A percentile compares a stretch with the other conserved stretches of the same genome.
Evolutionary conservation across 345 rosid species (phyloP).

Genomic region (Acer saccharum): DNA sequence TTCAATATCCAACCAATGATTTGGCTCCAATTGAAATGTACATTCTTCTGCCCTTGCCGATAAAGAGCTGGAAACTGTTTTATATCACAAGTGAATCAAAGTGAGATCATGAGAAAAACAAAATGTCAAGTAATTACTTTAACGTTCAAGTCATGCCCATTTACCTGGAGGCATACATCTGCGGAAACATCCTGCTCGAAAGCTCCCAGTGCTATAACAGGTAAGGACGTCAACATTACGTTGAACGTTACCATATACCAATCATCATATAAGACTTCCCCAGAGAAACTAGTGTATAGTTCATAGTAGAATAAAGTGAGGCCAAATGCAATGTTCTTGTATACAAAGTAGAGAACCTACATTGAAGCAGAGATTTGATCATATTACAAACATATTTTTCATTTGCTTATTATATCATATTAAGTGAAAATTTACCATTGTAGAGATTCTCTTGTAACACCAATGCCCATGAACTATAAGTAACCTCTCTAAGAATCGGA

Average conservation of each 20-base stretch:
- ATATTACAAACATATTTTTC: background rate
- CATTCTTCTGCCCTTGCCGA: slow-evolving; percentile 69
- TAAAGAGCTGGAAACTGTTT: slow-evolving; percentile 79
- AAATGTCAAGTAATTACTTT: too few species aligned
- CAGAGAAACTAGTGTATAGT: slow-evolving; percentile 65
- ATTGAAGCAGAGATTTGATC: background rate
- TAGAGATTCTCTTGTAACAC: slow-evolving; percentile 80
- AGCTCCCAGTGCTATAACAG: slow-evolving; percentile 74
- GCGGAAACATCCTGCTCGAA: slow-evolving; percentile 81
- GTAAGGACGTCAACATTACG: slow-evolving; percentile 70
- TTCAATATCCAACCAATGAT: slow-evolving; percentile 74
- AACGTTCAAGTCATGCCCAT: background rate
- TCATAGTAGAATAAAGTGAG: slow-evolving; percentile 82
- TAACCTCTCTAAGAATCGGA: slow-evolving; percentile 65
- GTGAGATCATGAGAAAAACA: too few species aligned
- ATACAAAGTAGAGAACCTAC: slow-evolving; percentile 68
- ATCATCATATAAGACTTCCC: slow-evolving; percentile 67
- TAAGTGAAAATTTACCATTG: slow-evolving; percentile 52
- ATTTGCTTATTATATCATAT: background rate
- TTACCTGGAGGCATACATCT: slow-evolving; percentile 77
- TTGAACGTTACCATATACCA: slow-evolving; percentile 77
- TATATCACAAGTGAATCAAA: slow-evolving; percentile 1
- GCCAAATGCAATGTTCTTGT: slow-evolving; percentile 85
- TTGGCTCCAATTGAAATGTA: slow-evolving; percentile 68
- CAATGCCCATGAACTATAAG: slow-evolving; percentile 82